Base-by-base conservation (phyloP, 805 yeast genomes). In the Torulaspora microellipsoides region DNA sequence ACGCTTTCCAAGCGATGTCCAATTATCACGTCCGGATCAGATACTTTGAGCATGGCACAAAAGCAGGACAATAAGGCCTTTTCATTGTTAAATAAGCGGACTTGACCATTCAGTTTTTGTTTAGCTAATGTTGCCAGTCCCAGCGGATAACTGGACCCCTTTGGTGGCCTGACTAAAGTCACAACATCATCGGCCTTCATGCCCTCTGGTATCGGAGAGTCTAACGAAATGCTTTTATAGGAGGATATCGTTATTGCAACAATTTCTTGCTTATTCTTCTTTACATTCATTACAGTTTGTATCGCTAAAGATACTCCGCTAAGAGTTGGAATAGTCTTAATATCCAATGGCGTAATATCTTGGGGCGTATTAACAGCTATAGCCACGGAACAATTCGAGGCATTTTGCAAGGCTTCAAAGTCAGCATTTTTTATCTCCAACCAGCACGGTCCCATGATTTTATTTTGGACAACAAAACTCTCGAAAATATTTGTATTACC, bases 371-470 rank as follows among this genome's bases (percentile, higher is more conserved):
- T 56, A 1, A 85, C 76, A 1, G 81, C 66, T 1, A 85, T 78
- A 56, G 88, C 95, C n/a, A 85, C 73, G 43, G 77, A 77, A 65
- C 95, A 86, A 67, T 90, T 91, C 0, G 95, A 81, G 2, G 85
- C 73, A 56, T 81, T 83, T 40, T 72, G 75, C 32, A 82, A 63
- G 0, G 77, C 62, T 17, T 63, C 60, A 53, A 85, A 83, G 48
- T 82, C 80, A 38, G 82, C 83, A 39, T 77, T 73, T 34, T 73
- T 70, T 40, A 93, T 72, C 38, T 84, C 84, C 40, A 93, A 69
- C 99, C 99, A 93, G 62, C 98, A 89, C 3, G 99, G 99, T 8
- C 99, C 99, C 96, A 88, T 90, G 35, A 93, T 74, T 53, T 83
- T 81, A 54, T 85, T 74, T 62, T 83, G 87, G 20, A 90, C 56